A percentile compares a stretch with the other conserved stretches of the same genome.
These are phyloP conservation scores for Dendryphion nanum DNA, from an alignment of 2,329 filamentous ascomycete genomes.

Conservation along the genomic window DNA sequence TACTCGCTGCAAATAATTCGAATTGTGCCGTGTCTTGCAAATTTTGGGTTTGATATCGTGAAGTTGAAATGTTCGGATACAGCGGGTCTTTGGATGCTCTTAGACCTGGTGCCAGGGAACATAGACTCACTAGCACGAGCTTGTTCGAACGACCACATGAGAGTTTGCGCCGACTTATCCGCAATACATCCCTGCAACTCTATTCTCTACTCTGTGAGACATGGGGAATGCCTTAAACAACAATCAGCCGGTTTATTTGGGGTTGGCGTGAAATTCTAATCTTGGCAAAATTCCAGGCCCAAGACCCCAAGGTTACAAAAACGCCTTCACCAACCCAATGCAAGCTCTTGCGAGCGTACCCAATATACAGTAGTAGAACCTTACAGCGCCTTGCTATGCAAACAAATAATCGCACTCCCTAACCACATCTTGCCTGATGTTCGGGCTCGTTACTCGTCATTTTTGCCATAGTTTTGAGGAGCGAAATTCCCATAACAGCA, in stretches of 20 bases:
- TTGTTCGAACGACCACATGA: not conserved
- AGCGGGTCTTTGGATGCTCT: not conserved
- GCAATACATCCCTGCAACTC: too few species aligned
- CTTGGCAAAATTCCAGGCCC: too few species aligned
- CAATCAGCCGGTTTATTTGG: too few species aligned
- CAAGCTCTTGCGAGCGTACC: conserved; percentile 6
- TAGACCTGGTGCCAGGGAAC: not conserved
- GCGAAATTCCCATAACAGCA: conserved; percentile 70
- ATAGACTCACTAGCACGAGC: not conserved
- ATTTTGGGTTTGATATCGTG: not conserved
- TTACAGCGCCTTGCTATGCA: conserved; percentile 8
- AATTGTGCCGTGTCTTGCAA: too few species aligned
- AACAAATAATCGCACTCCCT: not conserved
- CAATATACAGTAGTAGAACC: conserved; percentile 1
- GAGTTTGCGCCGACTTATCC: conserved; percentile 11
- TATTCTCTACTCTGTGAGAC: too few species aligned
- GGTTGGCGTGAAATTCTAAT: too few species aligned
- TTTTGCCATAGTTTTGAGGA: conserved; percentile 31
- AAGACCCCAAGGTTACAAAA: too few species aligned
- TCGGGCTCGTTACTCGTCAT: conserved; percentile 19
- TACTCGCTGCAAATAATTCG: too few species aligned
- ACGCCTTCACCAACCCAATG: conserved; percentile 15
- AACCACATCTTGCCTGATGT: conserved; percentile 21
- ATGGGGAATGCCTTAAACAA: too few species aligned
- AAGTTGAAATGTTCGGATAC: not conserved